phyloP scores from a whole-genome alignment of 345 rosid genomes.

The Salix exigua region DNA sequence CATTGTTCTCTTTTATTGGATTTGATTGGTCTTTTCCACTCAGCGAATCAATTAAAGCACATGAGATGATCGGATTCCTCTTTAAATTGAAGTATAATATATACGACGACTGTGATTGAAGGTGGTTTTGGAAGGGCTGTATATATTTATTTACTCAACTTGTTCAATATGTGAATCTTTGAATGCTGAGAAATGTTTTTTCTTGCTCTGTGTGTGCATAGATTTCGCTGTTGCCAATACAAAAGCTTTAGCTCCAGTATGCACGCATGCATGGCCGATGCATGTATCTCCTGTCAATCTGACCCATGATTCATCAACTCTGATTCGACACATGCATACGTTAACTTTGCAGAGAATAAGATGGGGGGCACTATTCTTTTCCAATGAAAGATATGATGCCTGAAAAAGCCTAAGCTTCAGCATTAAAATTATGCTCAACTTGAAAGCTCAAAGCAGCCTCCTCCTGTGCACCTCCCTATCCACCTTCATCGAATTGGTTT shows the following conservation, averaged over 20 bases:
- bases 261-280: neutral
- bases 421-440: no score
- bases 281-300: neutral
- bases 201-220: neutral
- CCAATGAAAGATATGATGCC: no score
- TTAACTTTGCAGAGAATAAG: neutral
- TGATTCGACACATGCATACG: neutral
- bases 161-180: slow-evolving; percentile 9
- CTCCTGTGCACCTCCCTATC: no score
- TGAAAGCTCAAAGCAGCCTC: neutral
- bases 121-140: slow-evolving; percentile 1
- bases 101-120: no score
- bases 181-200: neutral
- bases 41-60: neutral
- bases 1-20: slow-evolving; percentile 10
- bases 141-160: neutral
- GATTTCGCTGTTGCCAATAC: neutral
- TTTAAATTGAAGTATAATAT: neutral
- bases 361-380: neutral
- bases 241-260: neutral
- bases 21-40: slow-evolving; percentile 9
- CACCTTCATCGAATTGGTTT: no score
- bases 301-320: neutral
- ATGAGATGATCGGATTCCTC: slow-evolving; percentile 3
- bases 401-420: no score